Conservation (phyloP, 2,329 filamentous ascomycete species). For the Diaporthe helianthi region DNA sequence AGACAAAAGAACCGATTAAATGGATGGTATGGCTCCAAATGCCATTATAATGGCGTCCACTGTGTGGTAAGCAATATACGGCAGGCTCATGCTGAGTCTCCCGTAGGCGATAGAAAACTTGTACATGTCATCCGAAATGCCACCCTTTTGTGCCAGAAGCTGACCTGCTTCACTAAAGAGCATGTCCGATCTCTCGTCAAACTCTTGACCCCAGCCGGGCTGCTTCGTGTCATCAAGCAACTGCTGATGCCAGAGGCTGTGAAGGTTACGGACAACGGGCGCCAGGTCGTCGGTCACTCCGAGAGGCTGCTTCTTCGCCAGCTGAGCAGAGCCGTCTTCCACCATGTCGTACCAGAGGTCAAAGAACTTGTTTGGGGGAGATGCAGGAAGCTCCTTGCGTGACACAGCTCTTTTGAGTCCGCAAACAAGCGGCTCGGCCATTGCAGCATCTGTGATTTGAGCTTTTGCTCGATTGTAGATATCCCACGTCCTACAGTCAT, state of each 20-base stretch:
- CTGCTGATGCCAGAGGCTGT: conserved; percentile 24
- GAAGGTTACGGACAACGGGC: conserved; percentile 4
- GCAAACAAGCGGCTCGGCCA: too few species aligned
- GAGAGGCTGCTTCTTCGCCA: conserved; percentile 23
- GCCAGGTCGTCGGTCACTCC: conserved; percentile 15
- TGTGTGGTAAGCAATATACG: conserved; percentile 24
- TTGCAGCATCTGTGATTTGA: too few species aligned
- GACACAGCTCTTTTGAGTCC: too few species aligned
- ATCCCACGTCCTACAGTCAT: too few species aligned
- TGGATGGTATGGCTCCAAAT: neutral
- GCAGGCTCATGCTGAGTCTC: conserved; percentile 24
- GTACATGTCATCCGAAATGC: conserved; percentile 17
- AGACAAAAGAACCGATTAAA: neutral
- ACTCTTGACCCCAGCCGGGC: conserved; percentile 18
- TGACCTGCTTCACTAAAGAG: conserved; percentile 8
- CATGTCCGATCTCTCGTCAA: conserved; percentile 5
- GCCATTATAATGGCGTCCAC: conserved; percentile 25
- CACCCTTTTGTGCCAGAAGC: neutral
- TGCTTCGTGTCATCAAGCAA: conserved; percentile 18
- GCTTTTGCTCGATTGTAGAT: too few species aligned
- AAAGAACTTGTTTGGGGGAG: neutral
- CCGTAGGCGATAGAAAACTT: conserved; percentile 24
- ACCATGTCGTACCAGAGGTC: conserved; percentile 27
- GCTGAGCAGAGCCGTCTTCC: conserved; percentile 8
- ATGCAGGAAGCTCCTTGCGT: too few species aligned